Evolutionary conservation across 2,329 filamentous ascomycete species (phyloP).

Genomic region (Nannizzia gypsea): DNA sequence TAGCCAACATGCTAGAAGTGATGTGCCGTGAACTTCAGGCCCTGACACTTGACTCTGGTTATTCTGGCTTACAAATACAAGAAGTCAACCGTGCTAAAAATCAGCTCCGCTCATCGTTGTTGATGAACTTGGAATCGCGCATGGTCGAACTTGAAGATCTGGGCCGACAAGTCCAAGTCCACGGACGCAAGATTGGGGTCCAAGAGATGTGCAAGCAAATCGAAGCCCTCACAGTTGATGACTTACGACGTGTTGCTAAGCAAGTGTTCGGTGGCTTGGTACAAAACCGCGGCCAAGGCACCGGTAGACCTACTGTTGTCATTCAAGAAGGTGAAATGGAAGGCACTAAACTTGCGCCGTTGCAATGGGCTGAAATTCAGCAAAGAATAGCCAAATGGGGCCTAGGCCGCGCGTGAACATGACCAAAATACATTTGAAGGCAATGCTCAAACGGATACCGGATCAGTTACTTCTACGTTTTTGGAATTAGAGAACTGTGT

Average conservation of each 20-base stretch:
- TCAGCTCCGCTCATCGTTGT: constrained; percentile 72
- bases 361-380: constrained; percentile 84
- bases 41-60: constrained; percentile 64
- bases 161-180: constrained; percentile 90
- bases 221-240: constrained; percentile 64
- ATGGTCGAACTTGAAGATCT: constrained; percentile 98
- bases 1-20: constrained; percentile 77
- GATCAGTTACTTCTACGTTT: background rate
- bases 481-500: constrained; percentile 1
- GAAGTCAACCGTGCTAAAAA: constrained; percentile 95
- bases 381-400: constrained; percentile 74
- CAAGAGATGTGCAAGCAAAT: constrained; percentile 87
- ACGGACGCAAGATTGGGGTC: constrained; percentile 82
- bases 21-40: constrained; percentile 83
- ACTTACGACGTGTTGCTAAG: constrained; percentile 69
- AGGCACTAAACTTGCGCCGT: constrained; percentile 53
- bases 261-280: constrained; percentile 67
- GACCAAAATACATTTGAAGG: background rate
- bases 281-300: constrained; percentile 62
- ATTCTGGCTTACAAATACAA: constrained; percentile 54
- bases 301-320: constrained; percentile 84
- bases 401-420: constrained; percentile 51
- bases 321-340: constrained; percentile 78
- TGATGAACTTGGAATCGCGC: constrained; percentile 95
- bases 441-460: background rate